Evolutionary conservation across 2,329 filamentous ascomycete genomes (phyloP), one percentile per base, ranked within the genome.

Genomic region (Hysterium pulicare): DNA sequence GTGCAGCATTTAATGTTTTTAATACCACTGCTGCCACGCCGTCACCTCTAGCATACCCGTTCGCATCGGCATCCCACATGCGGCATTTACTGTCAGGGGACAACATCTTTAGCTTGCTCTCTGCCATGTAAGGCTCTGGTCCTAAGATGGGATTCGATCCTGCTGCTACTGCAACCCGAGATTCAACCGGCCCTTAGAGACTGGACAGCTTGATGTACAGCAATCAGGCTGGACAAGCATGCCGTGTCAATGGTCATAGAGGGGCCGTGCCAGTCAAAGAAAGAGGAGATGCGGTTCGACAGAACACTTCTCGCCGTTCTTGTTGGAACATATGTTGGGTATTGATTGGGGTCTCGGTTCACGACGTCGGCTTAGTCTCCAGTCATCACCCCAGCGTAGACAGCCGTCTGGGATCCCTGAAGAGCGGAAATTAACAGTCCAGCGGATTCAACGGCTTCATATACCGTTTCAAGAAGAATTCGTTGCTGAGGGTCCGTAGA

Each of bases 1-100:
- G 46, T 1, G 81, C 81, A 54, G 79, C 74, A 5, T 65, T 60
- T 0, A 83, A 62, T 2, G 69, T 71, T 62, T 82, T 82, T 11
- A 83, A 54, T 17, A 81, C 56, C 2, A 83, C 50, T 8, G 76
- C 71, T 0, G 71, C 78, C 16, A 78, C 67, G 0, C 80, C 81
- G 50, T 84, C 81, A 1, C 80, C 81, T 22, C 81, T 71, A 0
- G 76, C 79, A 52, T 84, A 85, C 0, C 82, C 82, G 9, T 17
- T 8, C 10, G 17, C 34, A 6, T 16, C 9, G 7, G 7, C 15
- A 22, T 37, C 34, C 9, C 9, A 37, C 9, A n/a, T 20, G 6
- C 16, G 8, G 22, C 17, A 37, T 7, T 13, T 17, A 11, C 34
- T 19, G 16, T 24, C 42, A 77, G 76, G 20, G 21, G 34, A 37